Conservation (phyloP, 2,329 filamentous ascomycete species). For the Camillea tinctor region DNA sequence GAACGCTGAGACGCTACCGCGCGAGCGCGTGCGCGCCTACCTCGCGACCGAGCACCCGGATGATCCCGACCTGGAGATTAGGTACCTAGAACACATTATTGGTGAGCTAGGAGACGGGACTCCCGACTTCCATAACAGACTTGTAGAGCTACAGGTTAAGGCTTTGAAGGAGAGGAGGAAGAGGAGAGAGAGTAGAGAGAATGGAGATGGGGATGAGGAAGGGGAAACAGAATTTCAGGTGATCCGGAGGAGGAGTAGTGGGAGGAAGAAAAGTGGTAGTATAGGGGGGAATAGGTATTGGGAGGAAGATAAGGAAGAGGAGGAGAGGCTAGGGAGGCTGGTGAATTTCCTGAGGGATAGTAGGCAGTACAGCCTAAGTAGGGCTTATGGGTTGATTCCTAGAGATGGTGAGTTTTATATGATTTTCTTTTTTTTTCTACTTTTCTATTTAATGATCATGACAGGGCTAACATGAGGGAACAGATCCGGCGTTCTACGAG, state of each 20-base stretch:
- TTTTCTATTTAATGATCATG: too few relatives aligned
- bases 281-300: slow-evolving; percentile 36
- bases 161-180: slow-evolving; percentile 18
- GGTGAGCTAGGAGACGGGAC: slow-evolving; percentile 80
- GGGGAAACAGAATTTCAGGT: too few relatives aligned
- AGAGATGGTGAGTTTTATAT: slow-evolving; percentile 62
- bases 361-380: slow-evolving; percentile 75
- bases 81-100: slow-evolving; percentile 89
- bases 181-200: slow-evolving; percentile 41
- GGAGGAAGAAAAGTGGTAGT: too few relatives aligned
- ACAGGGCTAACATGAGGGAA: slow-evolving; percentile 14
- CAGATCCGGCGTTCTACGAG: slow-evolving; percentile 84
- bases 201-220: slow-evolving; percentile 49
- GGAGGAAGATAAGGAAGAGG: too few relatives aligned
- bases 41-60: slow-evolving; percentile 55
- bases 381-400: slow-evolving; percentile 75
- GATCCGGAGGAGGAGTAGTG: too few relatives aligned
- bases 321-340: slow-evolving; percentile 62
- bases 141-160: slow-evolving; percentile 70
- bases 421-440: too few relatives aligned
- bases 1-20: slow-evolving; percentile 86
- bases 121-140: slow-evolving; percentile 81
- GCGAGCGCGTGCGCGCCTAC: slow-evolving; percentile 73
- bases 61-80: slow-evolving; percentile 68
- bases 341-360: slow-evolving; percentile 74